These are phyloP conservation scores for Phylloporus sp. DNA, from an alignment of 768 basidiomycete species.

Conservation along the genomic window DNA sequence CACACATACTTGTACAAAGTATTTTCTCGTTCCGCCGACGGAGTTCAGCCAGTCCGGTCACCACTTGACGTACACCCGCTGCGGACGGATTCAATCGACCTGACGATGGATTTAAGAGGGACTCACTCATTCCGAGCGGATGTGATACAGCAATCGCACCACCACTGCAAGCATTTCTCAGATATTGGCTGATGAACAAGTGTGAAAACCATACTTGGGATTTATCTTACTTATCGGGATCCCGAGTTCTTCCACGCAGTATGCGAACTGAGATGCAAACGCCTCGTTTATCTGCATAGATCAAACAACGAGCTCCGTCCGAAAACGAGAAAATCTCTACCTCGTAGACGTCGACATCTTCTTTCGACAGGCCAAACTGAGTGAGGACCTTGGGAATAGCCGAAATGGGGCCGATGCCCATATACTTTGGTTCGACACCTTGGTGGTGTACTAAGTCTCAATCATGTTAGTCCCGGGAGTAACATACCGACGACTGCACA, in stretches of 20 bases:
- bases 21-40: constrained; percentile 62
- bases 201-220: constrained; percentile 53
- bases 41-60: constrained; percentile 82
- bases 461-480: not conserved
- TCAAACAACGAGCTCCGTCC: not conserved
- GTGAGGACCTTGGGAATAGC: constrained; percentile 69
- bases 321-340: constrained; percentile 30
- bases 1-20: constrained; percentile 77
- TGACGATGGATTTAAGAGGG: not conserved
- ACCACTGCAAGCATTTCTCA: constrained; percentile 45
- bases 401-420: constrained; percentile 71
- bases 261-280: constrained; percentile 91
- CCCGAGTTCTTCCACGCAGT: constrained; percentile 77
- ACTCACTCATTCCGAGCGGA: constrained; percentile 79
- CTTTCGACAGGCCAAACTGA: constrained; percentile 56
- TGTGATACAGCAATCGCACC: constrained; percentile 83
- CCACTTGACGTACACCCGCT: constrained; percentile 85
- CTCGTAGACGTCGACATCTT: constrained; percentile 75
- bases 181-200: not conserved
- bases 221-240: constrained; percentile 81
- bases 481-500: constrained; percentile 68
- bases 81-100: constrained; percentile 14
- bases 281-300: constrained; percentile 74
- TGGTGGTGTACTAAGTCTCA: not conserved
- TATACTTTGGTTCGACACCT: constrained; percentile 74